phyloP scores from a whole-genome alignment of 1,139 yeast species.

The Yamadazyma atmosphaerica region DNA sequence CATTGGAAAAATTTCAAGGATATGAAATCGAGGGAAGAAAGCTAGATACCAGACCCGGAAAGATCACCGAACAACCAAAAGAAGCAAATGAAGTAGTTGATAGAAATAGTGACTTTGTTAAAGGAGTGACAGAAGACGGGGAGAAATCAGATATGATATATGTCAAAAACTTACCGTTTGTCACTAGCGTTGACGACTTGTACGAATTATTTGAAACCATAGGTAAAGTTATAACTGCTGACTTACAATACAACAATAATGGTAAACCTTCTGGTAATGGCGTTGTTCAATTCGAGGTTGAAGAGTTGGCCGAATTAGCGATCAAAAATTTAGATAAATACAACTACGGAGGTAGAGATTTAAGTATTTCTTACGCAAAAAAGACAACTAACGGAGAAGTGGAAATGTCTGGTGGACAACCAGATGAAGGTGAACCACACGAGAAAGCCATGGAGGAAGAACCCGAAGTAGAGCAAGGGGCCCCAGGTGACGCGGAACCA shows the following conservation, averaged over 20 bases:
- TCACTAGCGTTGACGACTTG: conserved; percentile 83
- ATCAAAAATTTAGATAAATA: conserved; percentile 74
- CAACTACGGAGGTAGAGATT: conserved; percentile 79
- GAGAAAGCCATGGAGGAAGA: conserved; percentile 3
- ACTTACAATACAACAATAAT: conserved; percentile 58
- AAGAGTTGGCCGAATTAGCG: conserved; percentile 72
- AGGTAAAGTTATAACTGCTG: conserved; percentile 77
- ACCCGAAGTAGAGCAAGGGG: conserved; percentile 6
- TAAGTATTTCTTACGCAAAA: conserved; percentile 64
- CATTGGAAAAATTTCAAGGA: conserved; percentile 66
- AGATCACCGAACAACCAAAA: conserved; percentile 13
- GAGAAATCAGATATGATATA: conserved; percentile 62
- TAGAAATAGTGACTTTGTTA: conserved; percentile 57
- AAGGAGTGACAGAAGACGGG: conserved; percentile 66
- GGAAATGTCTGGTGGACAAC: conserved; percentile 4
- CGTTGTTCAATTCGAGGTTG: conserved; percentile 73
- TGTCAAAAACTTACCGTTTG: conserved; percentile 82
- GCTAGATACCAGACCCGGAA: conserved; percentile 69
- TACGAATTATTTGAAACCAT: conserved; percentile 84
- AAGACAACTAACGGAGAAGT: too few species aligned
- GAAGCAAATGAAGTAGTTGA: conserved; percentile 13
- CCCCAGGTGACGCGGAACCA: conserved; percentile 4
- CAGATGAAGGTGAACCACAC: conserved; percentile 4
- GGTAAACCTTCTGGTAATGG: conserved; percentile 85
- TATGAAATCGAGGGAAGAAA: conserved; percentile 67